Evolutionary conservation across 2,329 filamentous ascomycete species (phyloP).

Genomic region (Dryadomyces sulphureus): DNA sequence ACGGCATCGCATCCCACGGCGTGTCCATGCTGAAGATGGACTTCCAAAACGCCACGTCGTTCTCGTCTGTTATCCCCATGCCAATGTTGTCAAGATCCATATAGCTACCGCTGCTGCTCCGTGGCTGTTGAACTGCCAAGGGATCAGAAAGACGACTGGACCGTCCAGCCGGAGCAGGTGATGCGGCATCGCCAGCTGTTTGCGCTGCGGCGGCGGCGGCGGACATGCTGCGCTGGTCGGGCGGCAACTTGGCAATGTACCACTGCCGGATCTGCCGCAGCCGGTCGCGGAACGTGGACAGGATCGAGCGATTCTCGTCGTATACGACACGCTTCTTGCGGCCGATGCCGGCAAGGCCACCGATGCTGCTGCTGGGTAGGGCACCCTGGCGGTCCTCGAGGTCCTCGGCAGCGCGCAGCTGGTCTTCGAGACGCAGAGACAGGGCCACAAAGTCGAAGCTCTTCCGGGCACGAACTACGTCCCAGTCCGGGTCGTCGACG

Average conservation of each 20-base stretch:
- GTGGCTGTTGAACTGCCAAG: neutral
- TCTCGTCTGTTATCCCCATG: slow-evolving; percentile 1
- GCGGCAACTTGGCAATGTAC: slow-evolving; percentile 14
- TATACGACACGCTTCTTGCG: slow-evolving; percentile 13
- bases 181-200: neutral
- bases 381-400: slow-evolving; percentile 11
- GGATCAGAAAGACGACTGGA: neutral
- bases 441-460: slow-evolving; percentile 19
- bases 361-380: neutral
- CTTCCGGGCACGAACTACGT: slow-evolving; percentile 17
- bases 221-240: neutral
- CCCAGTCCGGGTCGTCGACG: slow-evolving; percentile 21
- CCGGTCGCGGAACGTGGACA: slow-evolving; percentile 20
- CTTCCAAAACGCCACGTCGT: slow-evolving; percentile 6
- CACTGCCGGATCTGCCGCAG: slow-evolving; percentile 25
- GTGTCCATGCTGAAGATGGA: neutral
- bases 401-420: slow-evolving; percentile 12
- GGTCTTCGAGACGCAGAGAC: slow-evolving; percentile 15
- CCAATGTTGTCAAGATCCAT: slow-evolving; percentile 8
- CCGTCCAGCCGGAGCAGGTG: neutral
- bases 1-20: slow-evolving; percentile 3
- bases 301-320: slow-evolving; percentile 16
- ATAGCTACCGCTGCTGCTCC: neutral
- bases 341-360: neutral
- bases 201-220: neutral